Base-by-base conservation (phyloP, 768 basidiomycete species). In the Leccinellum albellum region DNA sequence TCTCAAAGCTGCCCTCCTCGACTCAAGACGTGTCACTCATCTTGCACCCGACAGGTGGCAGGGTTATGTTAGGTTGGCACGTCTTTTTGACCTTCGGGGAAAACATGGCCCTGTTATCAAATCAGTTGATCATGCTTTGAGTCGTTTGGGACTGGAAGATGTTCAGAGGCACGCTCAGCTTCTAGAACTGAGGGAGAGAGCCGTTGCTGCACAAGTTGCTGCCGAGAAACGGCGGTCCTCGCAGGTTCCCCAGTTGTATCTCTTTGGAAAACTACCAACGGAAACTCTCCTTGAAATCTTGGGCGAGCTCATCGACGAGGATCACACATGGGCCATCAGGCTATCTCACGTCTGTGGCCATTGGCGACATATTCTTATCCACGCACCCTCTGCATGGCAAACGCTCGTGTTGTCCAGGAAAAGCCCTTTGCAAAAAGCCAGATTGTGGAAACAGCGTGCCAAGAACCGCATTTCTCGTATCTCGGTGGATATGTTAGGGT, bases 31-130 rank as follows among this genome's bases (percentile, higher is more conserved):
- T 42, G 85, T 84, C n/a, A 88, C 94, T 47, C 79, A 85, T 55
- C 74, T 87, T 4, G 82, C 84, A 2, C 88, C 88, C 2, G 71
- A 81, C 8, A 79, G 79, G 42, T 88, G 86, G 85, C 89, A 91
- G 69, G 89, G 89, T 21, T 91, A 92, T 64, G 76, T 77, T 26
- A 85, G 90, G 40, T 83, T 88, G 5, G 84, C 89, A 37, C 84
- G 85, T 53, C 76, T 90, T 21, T 89, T 91, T 60, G 65, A 79
- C 15, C 69, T 74, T 23, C 71, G 78, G 2, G 71, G 73, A 53
- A 89, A 82, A 64, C 70, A 76, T 45, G 75, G 80, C 31, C 68
- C 80, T 46, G 80, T 87, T 0, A 59, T 78, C 51, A 79, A 74
- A 46, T 89, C 91, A 87, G 75, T 75, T 14, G 76, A 81, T 33